Conservation (phyloP, 306 rosid species). For the Pyrus pyrifolia region DNA sequence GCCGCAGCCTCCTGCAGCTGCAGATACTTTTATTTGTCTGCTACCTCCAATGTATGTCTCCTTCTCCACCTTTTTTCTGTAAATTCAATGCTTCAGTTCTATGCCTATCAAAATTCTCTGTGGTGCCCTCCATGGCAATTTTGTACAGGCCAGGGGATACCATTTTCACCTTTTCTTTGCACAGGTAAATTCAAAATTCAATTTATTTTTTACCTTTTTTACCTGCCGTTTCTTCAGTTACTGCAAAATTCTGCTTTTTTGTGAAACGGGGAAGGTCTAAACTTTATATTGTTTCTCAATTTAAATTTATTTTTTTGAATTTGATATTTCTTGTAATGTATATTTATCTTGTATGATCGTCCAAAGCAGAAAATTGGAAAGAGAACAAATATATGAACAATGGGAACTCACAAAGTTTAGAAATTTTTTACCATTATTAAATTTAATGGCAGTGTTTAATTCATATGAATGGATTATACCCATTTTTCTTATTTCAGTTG, state of each 20-base stretch:
- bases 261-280: background rate
- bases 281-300: background rate
- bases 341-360: background rate
- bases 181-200: too few relatives aligned
- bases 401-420: background rate
- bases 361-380: background rate
- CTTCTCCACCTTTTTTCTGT: too few relatives aligned
- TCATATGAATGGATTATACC: background rate
- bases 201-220: background rate
- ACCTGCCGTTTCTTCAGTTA: background rate
- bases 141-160: background rate
- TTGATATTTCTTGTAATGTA: background rate
- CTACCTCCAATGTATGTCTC: too few relatives aligned
- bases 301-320: background rate
- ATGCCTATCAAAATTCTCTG: too few relatives aligned
- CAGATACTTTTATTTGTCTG: too few relatives aligned
- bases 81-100: too few relatives aligned
- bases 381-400: background rate
- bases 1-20: too few relatives aligned
- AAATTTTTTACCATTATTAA: background rate
- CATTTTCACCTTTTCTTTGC: background rate
- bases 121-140: conserved; percentile 8
- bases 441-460: background rate
- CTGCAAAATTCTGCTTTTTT: background rate
- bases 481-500: background rate